phyloP scores from a whole-genome alignment of 352 stramenopile genomes.

The Pythium scleroteichum region DNA sequence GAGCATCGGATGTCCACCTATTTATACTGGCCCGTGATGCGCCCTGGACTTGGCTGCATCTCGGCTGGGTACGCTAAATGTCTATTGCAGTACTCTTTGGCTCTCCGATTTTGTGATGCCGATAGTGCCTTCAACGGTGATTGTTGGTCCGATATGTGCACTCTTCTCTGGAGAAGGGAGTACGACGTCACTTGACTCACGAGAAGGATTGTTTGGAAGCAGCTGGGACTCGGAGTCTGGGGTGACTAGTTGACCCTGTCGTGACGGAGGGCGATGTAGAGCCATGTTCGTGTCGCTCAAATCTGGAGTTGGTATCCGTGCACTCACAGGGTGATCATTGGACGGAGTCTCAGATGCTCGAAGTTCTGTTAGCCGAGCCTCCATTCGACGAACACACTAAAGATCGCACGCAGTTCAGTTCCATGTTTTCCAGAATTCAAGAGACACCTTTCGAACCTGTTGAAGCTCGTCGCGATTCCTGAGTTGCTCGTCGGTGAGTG shows the following conservation, averaged over 20 bases:
- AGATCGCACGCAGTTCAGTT: too few species aligned
- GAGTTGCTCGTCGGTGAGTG: slow-evolving; percentile 43
- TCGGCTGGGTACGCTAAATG: too few species aligned
- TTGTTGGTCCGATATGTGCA: too few species aligned
- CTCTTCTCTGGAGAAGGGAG: too few species aligned
- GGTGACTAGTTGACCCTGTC: slow-evolving; percentile 3
- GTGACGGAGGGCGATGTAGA: slow-evolving; percentile 1
- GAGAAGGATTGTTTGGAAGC: slow-evolving; percentile 8
- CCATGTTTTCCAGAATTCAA: too few species aligned
- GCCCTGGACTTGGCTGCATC: too few species aligned
- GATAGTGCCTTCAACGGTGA: too few species aligned
- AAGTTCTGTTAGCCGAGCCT: not conserved
- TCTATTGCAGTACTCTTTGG: too few species aligned
- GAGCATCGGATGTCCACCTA: too few species aligned
- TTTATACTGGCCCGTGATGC: too few species aligned
- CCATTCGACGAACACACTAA: slow-evolving; percentile 16
- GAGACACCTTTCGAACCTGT: slow-evolving; percentile 28
- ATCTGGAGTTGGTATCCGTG: not conserved
- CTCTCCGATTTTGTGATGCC: too few species aligned
- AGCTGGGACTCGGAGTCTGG: slow-evolving; percentile 6
- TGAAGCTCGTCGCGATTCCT: slow-evolving; percentile 35
- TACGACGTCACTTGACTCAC: not conserved
- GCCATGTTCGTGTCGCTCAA: not conserved
- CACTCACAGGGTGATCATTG: not conserved
- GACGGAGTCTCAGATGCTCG: not conserved